phyloP scores from a whole-genome alignment of 2,329 filamentous ascomycete genomes.

The Talaromyces sp. region DNA sequence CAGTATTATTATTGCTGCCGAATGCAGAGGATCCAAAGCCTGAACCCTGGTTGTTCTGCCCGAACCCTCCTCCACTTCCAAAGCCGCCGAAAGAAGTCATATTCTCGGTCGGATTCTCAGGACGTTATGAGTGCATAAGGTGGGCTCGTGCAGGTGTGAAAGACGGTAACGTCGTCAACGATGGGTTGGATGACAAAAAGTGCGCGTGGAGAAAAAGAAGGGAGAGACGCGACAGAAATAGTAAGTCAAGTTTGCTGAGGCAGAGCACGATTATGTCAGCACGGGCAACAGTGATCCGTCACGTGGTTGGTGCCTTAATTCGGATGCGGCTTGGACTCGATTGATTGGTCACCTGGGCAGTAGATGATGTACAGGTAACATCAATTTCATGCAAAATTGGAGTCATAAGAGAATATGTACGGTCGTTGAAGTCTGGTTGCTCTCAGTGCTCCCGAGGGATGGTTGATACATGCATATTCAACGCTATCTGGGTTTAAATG shows the following conservation, averaged over 20 bases:
- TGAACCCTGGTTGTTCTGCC: conserved; percentile 56
- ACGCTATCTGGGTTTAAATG: too few species aligned
- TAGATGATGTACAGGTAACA: neutral
- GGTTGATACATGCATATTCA: too few species aligned
- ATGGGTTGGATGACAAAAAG: conserved; percentile 9
- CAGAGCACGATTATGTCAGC: conserved; percentile 23
- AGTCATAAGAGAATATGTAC: neutral
- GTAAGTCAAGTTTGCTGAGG: conserved; percentile 23
- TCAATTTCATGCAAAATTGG: neutral
- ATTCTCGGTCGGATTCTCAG: conserved; percentile 29
- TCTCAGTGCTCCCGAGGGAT: too few species aligned
- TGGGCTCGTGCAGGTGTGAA: conserved; percentile 4
- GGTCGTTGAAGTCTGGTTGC: too few species aligned
- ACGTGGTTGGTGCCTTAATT: conserved; percentile 23
- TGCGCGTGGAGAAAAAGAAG: conserved; percentile 25
- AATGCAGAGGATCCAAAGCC: conserved; percentile 39
- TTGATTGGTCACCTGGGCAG: neutral
- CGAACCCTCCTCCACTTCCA: conserved; percentile 60
- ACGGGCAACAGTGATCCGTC: conserved; percentile 21
- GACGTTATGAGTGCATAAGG: conserved; percentile 31
- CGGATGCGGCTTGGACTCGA: neutral
- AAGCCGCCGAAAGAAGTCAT: conserved; percentile 52
- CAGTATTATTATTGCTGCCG: conserved; percentile 36
- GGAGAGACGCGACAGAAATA: conserved; percentile 30
- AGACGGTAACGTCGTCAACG: conserved; percentile 5